phyloP scores from a whole-genome alignment of 176 grass and related monocot species.

The Tillandsia leiboldiana region DNA sequence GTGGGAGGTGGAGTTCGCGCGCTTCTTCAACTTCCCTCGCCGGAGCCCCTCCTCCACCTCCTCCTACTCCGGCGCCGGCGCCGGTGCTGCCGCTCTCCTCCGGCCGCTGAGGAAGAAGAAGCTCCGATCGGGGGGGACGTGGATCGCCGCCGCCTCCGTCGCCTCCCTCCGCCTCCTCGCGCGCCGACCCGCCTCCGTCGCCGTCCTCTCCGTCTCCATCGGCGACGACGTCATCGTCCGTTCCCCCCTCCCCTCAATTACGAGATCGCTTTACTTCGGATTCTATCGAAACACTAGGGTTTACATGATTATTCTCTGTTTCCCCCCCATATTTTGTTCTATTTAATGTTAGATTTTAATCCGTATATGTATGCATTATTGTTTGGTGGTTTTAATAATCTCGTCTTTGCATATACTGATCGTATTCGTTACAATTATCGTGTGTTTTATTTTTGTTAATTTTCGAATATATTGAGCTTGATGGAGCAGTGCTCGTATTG shows the following conservation, averaged over 20 bases:
- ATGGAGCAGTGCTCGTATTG: too few species aligned
- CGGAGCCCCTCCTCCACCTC: neutral
- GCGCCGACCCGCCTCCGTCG: conserved; percentile 4
- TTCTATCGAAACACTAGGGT: neutral
- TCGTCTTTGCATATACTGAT: too few species aligned
- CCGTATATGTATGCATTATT: too few species aligned
- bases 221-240: conserved; percentile 35
- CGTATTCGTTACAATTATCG: too few species aligned
- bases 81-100: conserved; percentile 12
- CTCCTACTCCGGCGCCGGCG: neutral
- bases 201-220: conserved; percentile 51
- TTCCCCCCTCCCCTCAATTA: neutral
- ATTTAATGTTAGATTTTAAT: neutral
- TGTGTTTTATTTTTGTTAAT: too few species aligned
- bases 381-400: too few species aligned
- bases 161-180: conserved; percentile 27
- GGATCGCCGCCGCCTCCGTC: conserved; percentile 30
- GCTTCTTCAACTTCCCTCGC: conserved; percentile 46
- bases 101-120: conserved; percentile 23
- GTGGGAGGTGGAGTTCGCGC: conserved; percentile 54
- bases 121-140: conserved; percentile 35
- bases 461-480: too few species aligned
- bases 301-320: neutral
- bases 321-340: neutral
- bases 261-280: neutral